These are phyloP conservation scores for Hypoxylon sp. DNA, from an alignment of 2,329 filamentous ascomycete species.

Conservation along the genomic window DNA sequence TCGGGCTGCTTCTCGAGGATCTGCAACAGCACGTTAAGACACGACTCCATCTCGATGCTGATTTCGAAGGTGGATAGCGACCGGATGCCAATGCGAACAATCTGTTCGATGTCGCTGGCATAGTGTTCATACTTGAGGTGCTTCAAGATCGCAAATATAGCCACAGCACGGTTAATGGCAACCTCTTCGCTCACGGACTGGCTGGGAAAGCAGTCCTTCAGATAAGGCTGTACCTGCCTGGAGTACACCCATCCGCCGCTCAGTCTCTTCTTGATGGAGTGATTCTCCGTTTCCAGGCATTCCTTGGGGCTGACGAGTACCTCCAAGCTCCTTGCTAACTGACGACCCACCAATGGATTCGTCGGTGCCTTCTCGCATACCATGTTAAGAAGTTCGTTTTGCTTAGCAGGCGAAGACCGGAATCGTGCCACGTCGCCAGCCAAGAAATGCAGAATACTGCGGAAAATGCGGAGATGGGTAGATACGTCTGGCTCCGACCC, in stretches of 20 bases:
- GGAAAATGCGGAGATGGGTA: constrained; percentile 35
- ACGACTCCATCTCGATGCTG: constrained; percentile 56
- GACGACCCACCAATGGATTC: constrained; percentile 37
- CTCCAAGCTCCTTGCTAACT: constrained; percentile 42
- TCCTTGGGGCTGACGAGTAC: constrained; percentile 43
- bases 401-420: constrained; percentile 12
- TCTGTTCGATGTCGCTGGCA: constrained; percentile 57
- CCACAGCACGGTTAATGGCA: constrained; percentile 56
- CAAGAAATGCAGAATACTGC: constrained; percentile 44
- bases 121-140: constrained; percentile 61
- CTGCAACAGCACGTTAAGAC: constrained; percentile 58
- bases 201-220: constrained; percentile 53
- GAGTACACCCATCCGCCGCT: constrained; percentile 44
- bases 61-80: constrained; percentile 54
- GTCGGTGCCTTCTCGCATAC: constrained; percentile 30
- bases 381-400: constrained; percentile 37
- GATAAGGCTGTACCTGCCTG: constrained; percentile 46
- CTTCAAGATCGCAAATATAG: constrained; percentile 58
- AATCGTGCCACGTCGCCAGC: constrained; percentile 46
- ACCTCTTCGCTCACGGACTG: constrained; percentile 39
- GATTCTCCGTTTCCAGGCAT: constrained; percentile 41
- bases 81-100: constrained; percentile 60
- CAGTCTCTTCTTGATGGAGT: constrained; percentile 41
- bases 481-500: constrained; percentile 2
- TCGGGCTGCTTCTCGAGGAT: constrained; percentile 58